A percentile compares a stretch with the other conserved stretches of the same genome.
Evolutionary conservation across 1,284 basidiomycete species (phyloP).

Genomic region (Rhodofomes roseus): DNA sequence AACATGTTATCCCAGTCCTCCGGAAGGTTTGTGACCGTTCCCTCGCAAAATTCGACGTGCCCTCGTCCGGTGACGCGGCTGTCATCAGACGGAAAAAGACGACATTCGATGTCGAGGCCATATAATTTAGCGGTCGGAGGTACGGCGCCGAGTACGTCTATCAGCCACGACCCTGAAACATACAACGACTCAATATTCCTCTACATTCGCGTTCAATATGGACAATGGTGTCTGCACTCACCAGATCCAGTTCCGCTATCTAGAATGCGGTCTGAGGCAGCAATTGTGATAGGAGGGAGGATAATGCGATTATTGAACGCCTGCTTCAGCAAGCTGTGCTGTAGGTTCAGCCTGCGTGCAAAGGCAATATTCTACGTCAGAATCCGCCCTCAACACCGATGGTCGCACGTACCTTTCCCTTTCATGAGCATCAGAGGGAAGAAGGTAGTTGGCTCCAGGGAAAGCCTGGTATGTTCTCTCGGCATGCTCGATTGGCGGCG

Average conservation of each 20-base stretch:
- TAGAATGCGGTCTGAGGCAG: constrained; percentile 17
- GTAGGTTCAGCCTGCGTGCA: constrained; percentile 21
- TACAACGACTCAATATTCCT: background rate
- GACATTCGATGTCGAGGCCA: constrained; percentile 21
- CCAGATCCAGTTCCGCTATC: constrained; percentile 25
- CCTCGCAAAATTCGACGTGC: constrained; percentile 20
- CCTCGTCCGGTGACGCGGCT: constrained; percentile 4
- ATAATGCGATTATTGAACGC: constrained; percentile 17
- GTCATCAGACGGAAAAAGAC: constrained; percentile 18
- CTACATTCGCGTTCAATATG: too few relatives aligned
- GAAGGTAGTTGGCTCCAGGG: constrained; percentile 1
- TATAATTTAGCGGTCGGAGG: background rate
- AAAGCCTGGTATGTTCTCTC: background rate
- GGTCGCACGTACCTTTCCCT: background rate
- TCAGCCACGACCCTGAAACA: constrained; percentile 13
- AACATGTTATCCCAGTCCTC: constrained; percentile 21
- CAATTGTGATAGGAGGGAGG: constrained; percentile 14
- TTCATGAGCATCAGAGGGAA: background rate
- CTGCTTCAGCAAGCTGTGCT: constrained; percentile 18
- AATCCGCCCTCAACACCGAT: background rate
- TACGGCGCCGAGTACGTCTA: constrained; percentile 8
- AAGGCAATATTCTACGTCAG: too few relatives aligned
- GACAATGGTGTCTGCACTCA: too few relatives aligned
- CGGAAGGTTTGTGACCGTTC: constrained; percentile 20
- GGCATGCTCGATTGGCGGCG: background rate